Evolutionary conservation across 495 filamentous ascomycete species (phyloP).

Genomic region (Hypomontagnella submonticulosa): DNA sequence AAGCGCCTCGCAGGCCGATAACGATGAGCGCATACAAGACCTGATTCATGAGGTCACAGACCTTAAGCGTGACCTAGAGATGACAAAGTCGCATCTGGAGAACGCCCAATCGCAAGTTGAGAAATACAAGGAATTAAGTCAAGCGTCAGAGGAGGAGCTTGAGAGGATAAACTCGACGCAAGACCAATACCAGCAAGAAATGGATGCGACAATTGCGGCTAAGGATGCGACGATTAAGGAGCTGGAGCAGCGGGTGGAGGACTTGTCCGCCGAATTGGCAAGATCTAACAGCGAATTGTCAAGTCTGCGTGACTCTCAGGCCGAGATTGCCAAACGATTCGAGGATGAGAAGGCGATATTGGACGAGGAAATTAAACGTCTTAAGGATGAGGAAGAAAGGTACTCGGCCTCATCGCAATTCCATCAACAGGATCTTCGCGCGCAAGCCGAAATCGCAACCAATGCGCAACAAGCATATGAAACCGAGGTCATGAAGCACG

Average conservation of each 20-base stretch:
- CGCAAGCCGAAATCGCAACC: slow-evolving; percentile 91
- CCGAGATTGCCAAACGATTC: slow-evolving; percentile 74
- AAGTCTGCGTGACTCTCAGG: slow-evolving; percentile 77
- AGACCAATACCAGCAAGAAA: slow-evolving; percentile 87
- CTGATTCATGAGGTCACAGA: slow-evolving; percentile 83
- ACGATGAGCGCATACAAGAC: slow-evolving; percentile 82
- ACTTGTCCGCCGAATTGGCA: slow-evolving; percentile 81
- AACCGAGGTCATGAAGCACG: slow-evolving; percentile 90
- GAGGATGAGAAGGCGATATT: slow-evolving; percentile 82
- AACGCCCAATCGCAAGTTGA: slow-evolving; percentile 81
- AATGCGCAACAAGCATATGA: slow-evolving; percentile 97
- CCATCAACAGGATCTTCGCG: slow-evolving; percentile 89
- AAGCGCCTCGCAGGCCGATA: slow-evolving; percentile 55
- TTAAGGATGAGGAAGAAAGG: slow-evolving; percentile 87
- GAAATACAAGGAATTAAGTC: slow-evolving; percentile 89
- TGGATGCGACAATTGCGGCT: slow-evolving; percentile 74
- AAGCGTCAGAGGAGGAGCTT: slow-evolving; percentile 88
- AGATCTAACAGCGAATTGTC: slow-evolving; percentile 83
- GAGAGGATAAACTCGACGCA: slow-evolving; percentile 80
- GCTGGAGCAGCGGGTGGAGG: slow-evolving; percentile 82
- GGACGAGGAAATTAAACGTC: slow-evolving; percentile 77
- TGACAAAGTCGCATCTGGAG: slow-evolving; percentile 79
- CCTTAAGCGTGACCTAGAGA: slow-evolving; percentile 81
- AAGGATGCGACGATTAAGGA: slow-evolving; percentile 82
- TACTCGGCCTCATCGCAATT: slow-evolving; percentile 78